Evolutionary conservation across 768 basidiomycete species (phyloP).

Genomic region (Tephrocybe sp.): DNA sequence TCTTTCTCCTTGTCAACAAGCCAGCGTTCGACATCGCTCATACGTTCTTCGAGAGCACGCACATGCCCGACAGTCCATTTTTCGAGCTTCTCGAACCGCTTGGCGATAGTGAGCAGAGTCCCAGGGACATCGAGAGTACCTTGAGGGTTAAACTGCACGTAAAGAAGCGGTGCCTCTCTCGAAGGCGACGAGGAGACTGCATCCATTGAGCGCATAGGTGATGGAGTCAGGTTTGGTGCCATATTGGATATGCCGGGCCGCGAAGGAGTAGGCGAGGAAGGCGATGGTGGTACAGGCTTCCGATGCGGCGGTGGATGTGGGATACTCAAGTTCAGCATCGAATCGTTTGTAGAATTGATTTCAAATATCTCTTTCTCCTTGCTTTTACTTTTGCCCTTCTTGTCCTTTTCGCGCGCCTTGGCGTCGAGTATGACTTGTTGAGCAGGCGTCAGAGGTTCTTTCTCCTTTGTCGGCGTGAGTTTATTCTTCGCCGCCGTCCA

Average conservation of each 20-base stretch:
- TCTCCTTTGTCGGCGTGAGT: slow-evolving; percentile 78
- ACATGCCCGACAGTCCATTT: slow-evolving; percentile 90
- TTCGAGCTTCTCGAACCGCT: slow-evolving; percentile 86
- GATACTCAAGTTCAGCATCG: slow-evolving; percentile 53
- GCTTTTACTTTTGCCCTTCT: slow-evolving; percentile 44
- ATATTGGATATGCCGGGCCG: slow-evolving; percentile 47
- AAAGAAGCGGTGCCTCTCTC: slow-evolving; percentile 65
- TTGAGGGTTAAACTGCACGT: slow-evolving; percentile 71
- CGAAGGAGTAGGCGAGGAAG: slow-evolving; percentile 66
- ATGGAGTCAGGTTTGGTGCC: slow-evolving; percentile 61
- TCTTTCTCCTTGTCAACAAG: slow-evolving; percentile 82
- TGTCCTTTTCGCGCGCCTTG: slow-evolving; percentile 64
- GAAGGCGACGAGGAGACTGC: slow-evolving; percentile 47
- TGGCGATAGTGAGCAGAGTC: slow-evolving; percentile 73
- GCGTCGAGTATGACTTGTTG: slow-evolving; percentile 80
- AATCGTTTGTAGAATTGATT: slow-evolving; percentile 59
- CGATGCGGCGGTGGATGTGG: slow-evolving; percentile 42
- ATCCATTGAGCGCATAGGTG: slow-evolving; percentile 56
- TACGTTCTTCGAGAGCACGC: slow-evolving; percentile 85
- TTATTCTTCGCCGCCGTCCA: slow-evolving; percentile 74
- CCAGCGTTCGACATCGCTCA: slow-evolving; percentile 91
- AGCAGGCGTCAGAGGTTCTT: slow-evolving; percentile 75
- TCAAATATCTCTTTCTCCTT: slow-evolving; percentile 58
- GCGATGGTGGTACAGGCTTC: slow-evolving; percentile 49
- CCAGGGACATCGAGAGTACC: slow-evolving; percentile 75